Percentiles rank a stretch among this genome's conserved stretches.
Conservation (phyloP, 1,139 yeast genomes). For the Diutina pseudorugosa region DNA sequence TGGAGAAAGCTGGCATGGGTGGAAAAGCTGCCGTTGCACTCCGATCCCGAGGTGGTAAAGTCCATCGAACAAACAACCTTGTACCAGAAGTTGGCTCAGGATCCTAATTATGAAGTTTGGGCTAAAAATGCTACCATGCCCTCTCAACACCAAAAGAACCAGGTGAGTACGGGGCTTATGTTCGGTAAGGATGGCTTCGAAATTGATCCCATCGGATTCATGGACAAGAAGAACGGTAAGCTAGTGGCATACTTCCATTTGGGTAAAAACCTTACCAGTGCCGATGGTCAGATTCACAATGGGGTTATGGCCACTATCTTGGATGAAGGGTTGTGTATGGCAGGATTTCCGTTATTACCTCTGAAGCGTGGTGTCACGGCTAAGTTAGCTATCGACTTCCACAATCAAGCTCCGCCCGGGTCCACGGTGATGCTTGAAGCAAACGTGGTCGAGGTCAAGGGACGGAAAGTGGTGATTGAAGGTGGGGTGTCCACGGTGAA, state of each 20-base stretch:
- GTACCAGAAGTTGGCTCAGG: constrained; percentile 18
- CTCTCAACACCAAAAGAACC: constrained; percentile 44
- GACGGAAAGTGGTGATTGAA: constrained; percentile 68
- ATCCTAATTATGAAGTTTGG: constrained; percentile 15
- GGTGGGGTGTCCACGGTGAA: constrained; percentile 48
- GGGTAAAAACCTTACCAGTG: constrained; percentile 51
- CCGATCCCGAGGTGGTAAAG: constrained; percentile 20
- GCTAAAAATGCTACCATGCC: constrained; percentile 40
- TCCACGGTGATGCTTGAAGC: constrained; percentile 60
- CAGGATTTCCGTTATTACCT: constrained; percentile 83
- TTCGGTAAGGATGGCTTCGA: constrained; percentile 52
- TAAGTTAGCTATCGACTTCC: constrained; percentile 50
- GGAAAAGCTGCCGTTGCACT: constrained; percentile 15
- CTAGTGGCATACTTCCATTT: constrained; percentile 55
- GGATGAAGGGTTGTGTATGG: constrained; percentile 78
- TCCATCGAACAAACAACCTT: constrained; percentile 20
- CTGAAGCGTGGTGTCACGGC: constrained; percentile 89
- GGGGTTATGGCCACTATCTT: constrained; percentile 75
- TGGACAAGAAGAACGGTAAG: constrained; percentile 32
- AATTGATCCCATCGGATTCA: constrained; percentile 53
- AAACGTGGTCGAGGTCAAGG: constrained; percentile 51
- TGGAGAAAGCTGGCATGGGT: constrained; percentile 18
- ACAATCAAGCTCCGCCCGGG: constrained; percentile 53
- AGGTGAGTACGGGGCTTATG: constrained; percentile 55
- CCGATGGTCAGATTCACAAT: constrained; percentile 68